phyloP scores from a whole-genome alignment of 1,139 yeast genomes.

The Debaryomyces nepalensis region DNA sequence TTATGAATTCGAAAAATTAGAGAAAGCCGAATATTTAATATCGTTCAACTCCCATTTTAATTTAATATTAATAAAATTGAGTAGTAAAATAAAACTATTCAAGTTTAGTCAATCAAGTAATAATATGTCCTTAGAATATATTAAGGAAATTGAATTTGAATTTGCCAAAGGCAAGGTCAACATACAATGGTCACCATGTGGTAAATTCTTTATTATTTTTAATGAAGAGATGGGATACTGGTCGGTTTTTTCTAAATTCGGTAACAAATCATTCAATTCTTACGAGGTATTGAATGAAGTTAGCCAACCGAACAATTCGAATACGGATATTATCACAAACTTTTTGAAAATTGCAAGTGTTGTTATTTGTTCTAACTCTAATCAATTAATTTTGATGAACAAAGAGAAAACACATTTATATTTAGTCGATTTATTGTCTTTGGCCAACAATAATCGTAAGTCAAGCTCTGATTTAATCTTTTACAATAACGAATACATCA shows the following conservation, averaged over 20 bases:
- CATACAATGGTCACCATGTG: conserved; percentile 43
- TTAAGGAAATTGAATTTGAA: conserved; percentile 19
- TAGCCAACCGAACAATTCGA: conserved; percentile 22
- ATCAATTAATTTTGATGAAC: conserved; percentile 29
- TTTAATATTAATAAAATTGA: conserved; percentile 24
- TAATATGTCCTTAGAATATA: conserved; percentile 15
- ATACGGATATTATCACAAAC: conserved; percentile 17
- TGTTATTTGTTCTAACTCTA: conserved; percentile 33
- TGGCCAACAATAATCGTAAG: conserved; percentile 17
- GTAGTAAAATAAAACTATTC: conserved; percentile 19
- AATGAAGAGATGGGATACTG: conserved; percentile 31
- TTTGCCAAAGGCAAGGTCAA: conserved; percentile 12
- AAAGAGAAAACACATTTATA: conserved; percentile 25
- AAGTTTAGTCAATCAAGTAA: conserved; percentile 17
- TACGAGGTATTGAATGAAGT: conserved; percentile 30
- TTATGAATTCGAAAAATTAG: conserved; percentile 15
- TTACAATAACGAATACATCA: conserved; percentile 34
- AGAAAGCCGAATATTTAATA: conserved; percentile 14
- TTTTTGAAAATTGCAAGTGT: conserved; percentile 31
- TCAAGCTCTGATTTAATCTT: conserved; percentile 21
- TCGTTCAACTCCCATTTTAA: conserved; percentile 35
- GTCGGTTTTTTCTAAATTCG: conserved; percentile 43
- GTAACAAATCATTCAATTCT: conserved; percentile 37
- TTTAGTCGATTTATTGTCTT: conserved; percentile 28
- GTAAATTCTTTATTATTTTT: conserved; percentile 35